These are phyloP conservation scores for Pseudogymnoascus sp. DNA, from an alignment of 2,329 filamentous ascomycete genomes.

Conservation along the genomic window DNA sequence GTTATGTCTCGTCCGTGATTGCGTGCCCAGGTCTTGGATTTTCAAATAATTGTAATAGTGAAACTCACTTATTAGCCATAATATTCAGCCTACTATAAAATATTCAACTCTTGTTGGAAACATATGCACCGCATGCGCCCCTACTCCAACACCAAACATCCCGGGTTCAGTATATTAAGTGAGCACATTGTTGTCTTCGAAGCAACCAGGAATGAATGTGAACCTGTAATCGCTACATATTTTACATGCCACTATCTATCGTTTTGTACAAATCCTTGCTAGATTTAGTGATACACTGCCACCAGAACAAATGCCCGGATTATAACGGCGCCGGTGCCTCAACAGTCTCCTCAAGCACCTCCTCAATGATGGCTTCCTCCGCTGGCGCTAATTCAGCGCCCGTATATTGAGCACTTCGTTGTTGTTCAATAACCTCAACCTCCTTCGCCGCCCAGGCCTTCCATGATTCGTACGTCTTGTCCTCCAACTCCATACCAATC, in stretches of 20 bases:
- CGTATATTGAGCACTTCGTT: conserved; percentile 35
- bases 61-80: not conserved
- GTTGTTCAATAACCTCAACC: conserved; percentile 34
- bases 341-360: not conserved
- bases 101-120: not conserved
- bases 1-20: no score
- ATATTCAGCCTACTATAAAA: not conserved
- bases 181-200: not conserved
- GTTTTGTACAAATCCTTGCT: not conserved
- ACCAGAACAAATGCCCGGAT: not conserved
- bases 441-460: conserved; percentile 62
- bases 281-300: conserved; percentile 3
- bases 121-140: not conserved
- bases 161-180: not conserved
- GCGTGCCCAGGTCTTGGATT: not conserved
- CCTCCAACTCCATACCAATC: conserved; percentile 74
- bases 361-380: not conserved
- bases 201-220: not conserved
- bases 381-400: conserved; percentile 14
- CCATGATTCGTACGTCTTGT: conserved; percentile 74
- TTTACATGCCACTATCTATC: conserved; percentile 4
- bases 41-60: not conserved
- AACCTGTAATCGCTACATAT: conserved; percentile 3
- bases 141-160: not conserved
- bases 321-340: not conserved